Evolutionary conservation across 352 stramenopile genomes (phyloP).

Genomic region (Globisporangium acanthophoron): DNA sequence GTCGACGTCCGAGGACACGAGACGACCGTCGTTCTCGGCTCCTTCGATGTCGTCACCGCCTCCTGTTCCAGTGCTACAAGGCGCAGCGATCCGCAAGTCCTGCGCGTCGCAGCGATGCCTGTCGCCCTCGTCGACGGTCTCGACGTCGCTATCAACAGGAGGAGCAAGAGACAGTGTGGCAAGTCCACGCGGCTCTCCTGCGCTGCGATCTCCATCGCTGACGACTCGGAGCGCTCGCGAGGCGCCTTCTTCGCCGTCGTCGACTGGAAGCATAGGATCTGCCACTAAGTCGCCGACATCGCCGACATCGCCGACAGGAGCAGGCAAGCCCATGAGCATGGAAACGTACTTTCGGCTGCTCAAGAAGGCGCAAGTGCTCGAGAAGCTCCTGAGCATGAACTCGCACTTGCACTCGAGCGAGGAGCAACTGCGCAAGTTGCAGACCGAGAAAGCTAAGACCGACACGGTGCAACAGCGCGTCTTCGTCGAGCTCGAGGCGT

Average conservation of each 20-base stretch:
- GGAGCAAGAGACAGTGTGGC: background rate
- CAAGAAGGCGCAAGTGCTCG: conserved; percentile 62
- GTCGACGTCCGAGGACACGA: background rate
- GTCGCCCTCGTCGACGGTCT: conserved; percentile 6
- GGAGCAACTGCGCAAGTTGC: conserved; percentile 33
- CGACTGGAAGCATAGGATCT: too few species aligned
- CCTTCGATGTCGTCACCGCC: too few species aligned
- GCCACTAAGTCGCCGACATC: background rate
- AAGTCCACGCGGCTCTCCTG: background rate
- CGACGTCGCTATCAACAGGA: background rate
- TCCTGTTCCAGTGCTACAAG: too few species aligned
- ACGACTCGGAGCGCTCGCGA: too few species aligned
- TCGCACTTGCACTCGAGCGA: conserved; percentile 33
- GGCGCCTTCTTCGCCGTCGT: too few species aligned
- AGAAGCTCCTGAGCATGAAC: conserved; percentile 42
- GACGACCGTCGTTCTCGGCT: too few species aligned
- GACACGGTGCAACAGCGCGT: conserved; percentile 47
- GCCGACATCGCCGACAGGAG: background rate
- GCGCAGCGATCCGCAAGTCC: conserved; percentile 12
- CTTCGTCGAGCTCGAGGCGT: conserved; percentile 46
- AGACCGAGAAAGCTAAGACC: conserved; percentile 36
- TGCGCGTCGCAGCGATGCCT: conserved; percentile 29
- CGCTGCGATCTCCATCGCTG: too few species aligned
- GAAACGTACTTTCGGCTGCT: conserved; percentile 63
- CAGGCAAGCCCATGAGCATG: conserved; percentile 23